Evolutionary conservation across 148 eudicot genomes (phyloP).

Genomic region (Mesembryanthemum crystallinum): DNA sequence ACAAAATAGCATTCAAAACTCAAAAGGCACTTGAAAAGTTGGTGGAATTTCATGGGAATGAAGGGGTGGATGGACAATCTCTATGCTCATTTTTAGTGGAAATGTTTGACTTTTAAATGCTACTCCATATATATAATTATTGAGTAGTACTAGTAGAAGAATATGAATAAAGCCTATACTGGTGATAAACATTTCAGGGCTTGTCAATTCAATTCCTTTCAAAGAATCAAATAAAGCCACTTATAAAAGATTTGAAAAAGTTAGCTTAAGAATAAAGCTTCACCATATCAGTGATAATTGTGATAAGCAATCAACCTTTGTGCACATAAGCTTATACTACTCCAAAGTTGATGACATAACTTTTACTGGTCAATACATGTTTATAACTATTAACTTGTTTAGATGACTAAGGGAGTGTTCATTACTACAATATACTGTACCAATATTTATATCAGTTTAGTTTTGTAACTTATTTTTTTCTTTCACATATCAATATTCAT

Average conservation of each 20-base stretch:
- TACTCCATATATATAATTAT: too few relatives aligned
- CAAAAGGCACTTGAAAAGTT: not conserved
- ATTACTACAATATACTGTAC: too few relatives aligned
- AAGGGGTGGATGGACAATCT: not conserved
- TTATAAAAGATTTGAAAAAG: not conserved
- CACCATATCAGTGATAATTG: not conserved
- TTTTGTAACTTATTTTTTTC: too few relatives aligned
- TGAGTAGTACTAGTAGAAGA: not conserved
- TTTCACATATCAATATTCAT: too few relatives aligned
- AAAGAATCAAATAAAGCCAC: not conserved
- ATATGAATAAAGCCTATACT: not conserved
- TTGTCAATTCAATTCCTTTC: not conserved
- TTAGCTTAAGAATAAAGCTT: not conserved
- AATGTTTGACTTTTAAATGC: not conserved
- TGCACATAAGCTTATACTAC: not conserved
- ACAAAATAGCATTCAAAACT: not conserved
- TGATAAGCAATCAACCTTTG: not conserved
- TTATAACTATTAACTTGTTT: too few relatives aligned
- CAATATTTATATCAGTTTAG: too few relatives aligned
- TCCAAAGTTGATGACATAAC: too few relatives aligned
- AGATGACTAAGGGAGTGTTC: too few relatives aligned
- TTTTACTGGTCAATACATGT: too few relatives aligned
- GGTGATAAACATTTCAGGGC: not conserved
- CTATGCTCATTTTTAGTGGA: not conserved
- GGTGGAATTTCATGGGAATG: conserved; percentile 1